Evolutionary conservation across 495 filamentous ascomycete species (phyloP), one percentile per base, ranked within the genome.

Genomic region (Annulohypoxylon maeteangense): DNA sequence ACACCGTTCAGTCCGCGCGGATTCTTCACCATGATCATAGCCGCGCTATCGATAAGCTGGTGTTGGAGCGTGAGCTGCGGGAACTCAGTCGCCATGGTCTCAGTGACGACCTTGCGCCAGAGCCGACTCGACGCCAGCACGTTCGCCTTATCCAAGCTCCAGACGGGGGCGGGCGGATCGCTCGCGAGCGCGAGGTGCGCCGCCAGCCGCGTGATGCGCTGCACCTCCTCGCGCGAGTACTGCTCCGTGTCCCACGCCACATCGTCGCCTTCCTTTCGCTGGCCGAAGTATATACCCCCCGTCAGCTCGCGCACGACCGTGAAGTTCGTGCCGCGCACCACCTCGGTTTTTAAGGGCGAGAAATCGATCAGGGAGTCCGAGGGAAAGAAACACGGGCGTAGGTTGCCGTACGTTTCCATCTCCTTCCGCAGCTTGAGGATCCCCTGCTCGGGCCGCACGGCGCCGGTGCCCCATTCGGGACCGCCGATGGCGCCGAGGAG

Each of bases 1-100:
- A 99, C 89, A 55, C 95, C 95, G 78, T 98, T 98, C 51, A 99
- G 85, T 56, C 91, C 88, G 22, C 92, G 84, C 22, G 95, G 95
- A 78, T 94, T 92, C 90, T 97, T 97, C 57, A 99, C 87, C 93
- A 98, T 94, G 70, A 98, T 80, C 95, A 99, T 98, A 57, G 95
- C 95, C 18, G 94, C 95, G 61, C 88, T 92, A 82, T 99, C 95
- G 77, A 99, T 98, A 40, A 99, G 85, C 76, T 99, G 95, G 80
- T 98, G 94, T 65, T 88, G 87, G 40, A 96, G 77, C 83, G 92
- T 87, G 20, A 99, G 81, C 78, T 93, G 87, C 31, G 95, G 95
- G 82, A 94, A 99, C 84, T 99, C 95, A 60, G 90, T 90, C 20
- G 81, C 85, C 81, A 92, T 89, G 65, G 97, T 83, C 83, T 97